Evolutionary conservation across 2,329 filamentous ascomycete genomes (phyloP).

Genomic region (Ophiocordyceps camponoti-leonardi): DNA sequence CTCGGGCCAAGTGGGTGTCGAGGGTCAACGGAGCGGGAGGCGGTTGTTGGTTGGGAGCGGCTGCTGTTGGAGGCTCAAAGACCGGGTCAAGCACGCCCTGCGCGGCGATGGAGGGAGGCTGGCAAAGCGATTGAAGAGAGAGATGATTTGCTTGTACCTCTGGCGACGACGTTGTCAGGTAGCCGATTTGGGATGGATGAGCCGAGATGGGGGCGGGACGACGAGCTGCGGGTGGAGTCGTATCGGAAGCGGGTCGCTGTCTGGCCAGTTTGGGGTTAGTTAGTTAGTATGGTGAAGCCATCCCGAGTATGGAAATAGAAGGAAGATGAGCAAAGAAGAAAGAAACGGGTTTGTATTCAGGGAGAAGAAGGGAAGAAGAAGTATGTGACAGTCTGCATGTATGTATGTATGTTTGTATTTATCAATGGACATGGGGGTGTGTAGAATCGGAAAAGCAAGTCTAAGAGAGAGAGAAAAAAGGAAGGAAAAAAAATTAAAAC

Average conservation of each 20-base stretch:
- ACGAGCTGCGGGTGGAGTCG: slow-evolving; percentile 11
- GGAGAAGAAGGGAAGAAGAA: too few relatives aligned
- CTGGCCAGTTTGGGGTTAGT: slow-evolving; percentile 1
- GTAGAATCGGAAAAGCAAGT: too few relatives aligned
- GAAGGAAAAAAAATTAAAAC: too few relatives aligned
- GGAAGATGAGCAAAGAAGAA: too few relatives aligned
- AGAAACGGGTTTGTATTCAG: too few relatives aligned
- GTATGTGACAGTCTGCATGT: too few relatives aligned
- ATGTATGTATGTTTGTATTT: not conserved
- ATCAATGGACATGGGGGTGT: too few relatives aligned
- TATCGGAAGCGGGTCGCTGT: slow-evolving; percentile 4
- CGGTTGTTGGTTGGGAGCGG: not conserved
- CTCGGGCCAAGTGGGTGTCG: slow-evolving; percentile 21
- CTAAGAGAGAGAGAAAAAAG: too few relatives aligned
- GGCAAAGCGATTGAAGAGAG: slow-evolving; percentile 11
- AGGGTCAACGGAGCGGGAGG: slow-evolving; percentile 3
- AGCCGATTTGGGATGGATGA: slow-evolving; percentile 48
- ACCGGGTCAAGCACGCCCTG: too few relatives aligned
- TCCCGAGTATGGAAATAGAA: too few relatives aligned
- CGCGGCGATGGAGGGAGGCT: slow-evolving; percentile 21
- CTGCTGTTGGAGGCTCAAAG: not conserved
- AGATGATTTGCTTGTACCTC: slow-evolving; percentile 41
- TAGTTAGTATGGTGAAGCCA: not conserved
- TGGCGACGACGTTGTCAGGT: slow-evolving; percentile 52
- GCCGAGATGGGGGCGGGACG: slow-evolving; percentile 22